Evolutionary conservation across 176 grass and related monocot genomes (phyloP).

Genomic region (Rhynchospora tenuis): DNA sequence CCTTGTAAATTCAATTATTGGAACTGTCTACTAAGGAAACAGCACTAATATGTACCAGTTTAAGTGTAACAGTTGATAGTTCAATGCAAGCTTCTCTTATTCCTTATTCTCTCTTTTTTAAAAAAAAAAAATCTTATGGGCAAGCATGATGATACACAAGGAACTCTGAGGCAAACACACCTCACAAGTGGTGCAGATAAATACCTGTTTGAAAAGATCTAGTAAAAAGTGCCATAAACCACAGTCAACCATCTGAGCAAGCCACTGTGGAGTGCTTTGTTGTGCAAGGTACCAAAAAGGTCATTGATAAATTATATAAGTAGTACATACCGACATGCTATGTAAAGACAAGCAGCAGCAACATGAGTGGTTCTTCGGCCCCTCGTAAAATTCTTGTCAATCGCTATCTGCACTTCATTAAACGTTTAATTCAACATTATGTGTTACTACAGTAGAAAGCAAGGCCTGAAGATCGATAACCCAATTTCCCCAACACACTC

Average conservation of each 20-base stretch:
- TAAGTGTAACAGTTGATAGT: not conserved
- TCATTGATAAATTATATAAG: not conserved
- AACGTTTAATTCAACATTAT: constrained; percentile 24
- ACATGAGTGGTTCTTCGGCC: constrained; percentile 62
- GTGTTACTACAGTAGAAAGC: constrained; percentile 8
- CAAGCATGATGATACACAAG: not conserved
- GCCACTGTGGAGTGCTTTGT: not conserved
- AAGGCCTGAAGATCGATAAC: not conserved
- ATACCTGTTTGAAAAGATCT: not conserved
- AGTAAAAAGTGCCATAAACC: not conserved
- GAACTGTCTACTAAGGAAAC: not conserved
- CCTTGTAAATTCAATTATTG: not conserved
- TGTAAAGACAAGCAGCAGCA: constrained; percentile 86
- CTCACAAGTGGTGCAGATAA: not conserved
- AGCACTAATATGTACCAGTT: not conserved
- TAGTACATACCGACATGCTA: constrained; percentile 63
- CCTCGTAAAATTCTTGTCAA: constrained; percentile 76
- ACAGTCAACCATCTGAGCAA: not conserved
- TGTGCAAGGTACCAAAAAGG: not conserved
- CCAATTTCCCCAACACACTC: not conserved
- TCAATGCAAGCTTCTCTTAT: not conserved
- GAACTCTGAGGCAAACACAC: not conserved
- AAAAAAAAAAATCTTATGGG: no score
- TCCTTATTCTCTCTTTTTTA: not conserved
- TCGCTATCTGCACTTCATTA: constrained; percentile 62